These are phyloP conservation scores for Aspergillus luchuensis DNA, from an alignment of 2,329 filamentous ascomycete species.

Conservation along the genomic window DNA sequence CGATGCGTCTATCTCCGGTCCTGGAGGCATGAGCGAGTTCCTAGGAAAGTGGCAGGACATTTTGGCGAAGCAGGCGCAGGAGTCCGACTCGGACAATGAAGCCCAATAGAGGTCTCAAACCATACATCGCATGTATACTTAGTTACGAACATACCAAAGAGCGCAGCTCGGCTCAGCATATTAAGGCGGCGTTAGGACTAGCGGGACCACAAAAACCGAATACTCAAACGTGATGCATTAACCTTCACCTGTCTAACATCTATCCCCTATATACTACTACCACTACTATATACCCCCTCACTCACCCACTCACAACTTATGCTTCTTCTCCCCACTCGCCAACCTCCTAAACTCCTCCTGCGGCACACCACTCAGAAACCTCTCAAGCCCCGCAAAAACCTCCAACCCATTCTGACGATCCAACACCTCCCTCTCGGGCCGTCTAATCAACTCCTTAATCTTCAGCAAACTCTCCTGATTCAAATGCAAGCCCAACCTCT, in stretches of 20 bases:
- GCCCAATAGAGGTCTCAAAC: constrained; percentile 14
- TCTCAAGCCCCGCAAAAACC: constrained; percentile 80
- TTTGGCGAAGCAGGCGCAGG: constrained; percentile 45
- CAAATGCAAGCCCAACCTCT: constrained; percentile 76
- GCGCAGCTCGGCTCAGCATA: too few species aligned
- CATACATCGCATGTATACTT: background rate
- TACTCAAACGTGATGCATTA: too few species aligned
- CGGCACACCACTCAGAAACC: constrained; percentile 77
- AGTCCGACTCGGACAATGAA: constrained; percentile 41
- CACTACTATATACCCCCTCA: background rate
- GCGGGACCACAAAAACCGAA: background rate
- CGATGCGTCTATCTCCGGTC: constrained; percentile 64
- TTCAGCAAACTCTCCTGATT: constrained; percentile 75
- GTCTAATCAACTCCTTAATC: constrained; percentile 81
- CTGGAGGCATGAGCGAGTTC: constrained; percentile 79
- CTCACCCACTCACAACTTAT: constrained; percentile 70
- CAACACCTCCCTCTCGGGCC: constrained; percentile 70
- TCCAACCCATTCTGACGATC: constrained; percentile 79
- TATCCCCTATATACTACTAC: background rate
- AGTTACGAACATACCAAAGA: too few species aligned
- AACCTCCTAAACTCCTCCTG: constrained; percentile 88
- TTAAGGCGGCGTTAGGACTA: constrained; percentile 18
- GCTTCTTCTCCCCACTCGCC: constrained; percentile 84
- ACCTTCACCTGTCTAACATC: background rate
- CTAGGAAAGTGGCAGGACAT: constrained; percentile 71